Evolutionary conservation across 2,329 filamentous ascomycete genomes (phyloP).

Genomic region (Trichoderma afroharzianum): DNA sequence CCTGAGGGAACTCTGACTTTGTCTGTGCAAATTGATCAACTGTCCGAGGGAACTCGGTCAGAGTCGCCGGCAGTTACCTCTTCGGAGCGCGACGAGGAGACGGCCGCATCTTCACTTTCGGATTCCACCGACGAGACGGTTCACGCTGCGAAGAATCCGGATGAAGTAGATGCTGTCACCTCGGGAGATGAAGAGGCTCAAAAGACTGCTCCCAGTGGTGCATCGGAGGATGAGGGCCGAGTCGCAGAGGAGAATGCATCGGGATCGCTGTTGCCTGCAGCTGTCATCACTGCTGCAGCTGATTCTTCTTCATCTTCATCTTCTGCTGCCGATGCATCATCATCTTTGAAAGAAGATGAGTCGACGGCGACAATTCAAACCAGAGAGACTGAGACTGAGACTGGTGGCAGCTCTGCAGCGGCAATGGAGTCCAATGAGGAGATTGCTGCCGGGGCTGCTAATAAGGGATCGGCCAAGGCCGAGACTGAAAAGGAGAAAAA

Average conservation of each 20-base stretch:
- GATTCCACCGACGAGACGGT: constrained; percentile 61
- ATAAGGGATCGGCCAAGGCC: constrained; percentile 4
- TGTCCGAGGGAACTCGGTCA: constrained; percentile 45
- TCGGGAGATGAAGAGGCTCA: neutral
- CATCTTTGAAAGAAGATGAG: neutral
- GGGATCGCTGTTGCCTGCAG: neutral
- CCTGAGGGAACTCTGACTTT: constrained; percentile 33
- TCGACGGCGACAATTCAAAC: neutral
- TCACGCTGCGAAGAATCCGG: constrained; percentile 35
- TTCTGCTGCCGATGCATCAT: neutral
- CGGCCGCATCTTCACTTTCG: constrained; percentile 61
- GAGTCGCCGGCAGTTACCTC: constrained; percentile 54
- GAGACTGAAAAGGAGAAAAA: constrained; percentile 15
- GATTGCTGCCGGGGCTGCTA: constrained; percentile 11
- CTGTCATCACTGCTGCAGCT: neutral
- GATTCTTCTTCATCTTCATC: neutral
- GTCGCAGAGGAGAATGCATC: neutral
- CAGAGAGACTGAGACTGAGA: neutral
- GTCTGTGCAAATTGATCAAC: constrained; percentile 42
- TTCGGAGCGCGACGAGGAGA: constrained; percentile 54
- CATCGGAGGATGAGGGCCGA: neutral
- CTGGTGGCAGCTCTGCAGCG: neutral
- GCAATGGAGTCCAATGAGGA: neutral
- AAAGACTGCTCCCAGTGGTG: neutral
- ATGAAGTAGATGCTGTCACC: constrained; percentile 12